Conservation (phyloP, 768 basidiomycete genomes). For the Gloeostereum incarnatum region DNA sequence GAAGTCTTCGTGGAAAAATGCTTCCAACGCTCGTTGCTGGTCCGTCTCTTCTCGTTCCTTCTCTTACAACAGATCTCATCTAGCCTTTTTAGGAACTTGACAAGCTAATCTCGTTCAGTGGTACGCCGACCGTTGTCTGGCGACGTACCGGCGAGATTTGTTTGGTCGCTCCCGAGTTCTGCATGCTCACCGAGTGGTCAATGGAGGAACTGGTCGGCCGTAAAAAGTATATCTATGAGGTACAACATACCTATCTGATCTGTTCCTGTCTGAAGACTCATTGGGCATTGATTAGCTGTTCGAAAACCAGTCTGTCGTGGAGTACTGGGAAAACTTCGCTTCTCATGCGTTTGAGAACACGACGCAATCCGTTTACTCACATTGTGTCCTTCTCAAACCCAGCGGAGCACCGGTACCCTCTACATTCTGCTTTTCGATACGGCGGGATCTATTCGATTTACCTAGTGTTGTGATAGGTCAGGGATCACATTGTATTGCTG, state of each 20-base stretch:
- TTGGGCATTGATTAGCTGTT: slow-evolving; percentile 79
- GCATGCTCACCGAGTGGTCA: slow-evolving; percentile 87
- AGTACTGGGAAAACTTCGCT: slow-evolving; percentile 96
- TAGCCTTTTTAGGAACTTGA: slow-evolving; percentile 67
- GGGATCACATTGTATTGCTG: slow-evolving; percentile 12
- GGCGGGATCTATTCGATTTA: slow-evolving; percentile 85
- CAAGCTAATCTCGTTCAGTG: slow-evolving; percentile 94
- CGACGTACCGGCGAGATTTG: slow-evolving; percentile 97
- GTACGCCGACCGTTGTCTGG: slow-evolving; percentile 97
- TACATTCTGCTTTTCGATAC: slow-evolving; percentile 93
- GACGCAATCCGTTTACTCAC: slow-evolving; percentile 89
- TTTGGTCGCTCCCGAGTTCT: slow-evolving; percentile 93
- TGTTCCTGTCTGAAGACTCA: background rate
- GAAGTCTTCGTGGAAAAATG: slow-evolving; percentile 95
- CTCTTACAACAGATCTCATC: slow-evolving; percentile 5
- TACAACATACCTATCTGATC: slow-evolving; percentile 14
- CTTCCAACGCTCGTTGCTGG: slow-evolving; percentile 88
- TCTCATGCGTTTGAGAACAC: slow-evolving; percentile 97
- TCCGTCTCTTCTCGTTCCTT: slow-evolving; percentile 25
- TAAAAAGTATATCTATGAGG: slow-evolving; percentile 63
- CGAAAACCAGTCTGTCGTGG: slow-evolving; percentile 90
- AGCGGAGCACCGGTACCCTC: slow-evolving; percentile 79
- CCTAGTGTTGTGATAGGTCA: slow-evolving; percentile 83
- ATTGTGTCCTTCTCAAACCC: slow-evolving; percentile 83
- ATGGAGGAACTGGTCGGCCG: slow-evolving; percentile 67